Base-by-base conservation (phyloP, 257 asterid species). In the Plectranthus barbatus region DNA sequence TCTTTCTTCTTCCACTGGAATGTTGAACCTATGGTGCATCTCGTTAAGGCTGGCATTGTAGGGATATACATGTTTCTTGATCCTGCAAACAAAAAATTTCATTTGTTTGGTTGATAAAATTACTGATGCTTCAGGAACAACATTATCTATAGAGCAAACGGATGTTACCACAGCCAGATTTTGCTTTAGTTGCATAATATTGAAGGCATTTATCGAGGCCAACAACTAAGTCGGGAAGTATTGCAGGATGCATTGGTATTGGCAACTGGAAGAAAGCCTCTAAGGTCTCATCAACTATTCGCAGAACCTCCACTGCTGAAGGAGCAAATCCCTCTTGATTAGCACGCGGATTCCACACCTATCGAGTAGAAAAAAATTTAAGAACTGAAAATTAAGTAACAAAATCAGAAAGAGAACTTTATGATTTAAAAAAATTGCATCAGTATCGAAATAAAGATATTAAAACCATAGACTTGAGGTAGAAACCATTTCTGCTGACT, bases 141-240 rank as follows among this genome's bases (percentile, higher is more conserved):
- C 3, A 2, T 55, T 17, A 46, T 42, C 9, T 18, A 4, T 41
- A 47, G 31, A 45, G 74, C 23, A 37, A 18, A 45, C 67, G 20
- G 69, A 60, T 47, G 70, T 76, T 93, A 93, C 97, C 99, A 51
- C 90, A 79, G 79, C 96, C 94, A 58, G 95, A 81, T 80, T 93
- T 93, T 63, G 94, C 84, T 76, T 87, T 93, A 6, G 80, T 78
- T 57, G 79, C 91, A 56, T 85, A 93, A 62, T 90, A 83, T 52
- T 93, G 94, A 62, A 90, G 94, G 74, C 95, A 90, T 76, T 82
- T 86, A 65, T 93, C 97, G 7, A 93, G 90, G 64, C 97, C 97
- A 36, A 68, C 45, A 69, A 90, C 80, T 71, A 93, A 68, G 71
- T 90, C 96, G 0, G 97, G 99, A 46, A 93, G 96, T 56, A 87